phyloP scores from a whole-genome alignment of 2,329 filamentous ascomycete genomes.

The Lecanoromycetidae sp. region DNA sequence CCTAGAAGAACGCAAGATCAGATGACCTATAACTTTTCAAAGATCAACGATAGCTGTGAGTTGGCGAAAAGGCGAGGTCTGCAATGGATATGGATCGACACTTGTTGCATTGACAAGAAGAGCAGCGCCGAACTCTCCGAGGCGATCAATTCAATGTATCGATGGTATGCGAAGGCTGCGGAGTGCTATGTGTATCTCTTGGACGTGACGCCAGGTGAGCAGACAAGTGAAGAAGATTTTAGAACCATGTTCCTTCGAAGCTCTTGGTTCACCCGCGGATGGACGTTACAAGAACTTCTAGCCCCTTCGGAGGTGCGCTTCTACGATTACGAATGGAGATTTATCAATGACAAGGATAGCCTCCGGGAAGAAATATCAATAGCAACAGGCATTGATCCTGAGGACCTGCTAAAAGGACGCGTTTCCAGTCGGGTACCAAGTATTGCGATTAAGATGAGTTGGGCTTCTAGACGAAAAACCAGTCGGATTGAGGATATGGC shows the following conservation, averaged over 20 bases:
- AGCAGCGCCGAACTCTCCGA: conserved; percentile 10
- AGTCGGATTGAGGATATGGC: neutral
- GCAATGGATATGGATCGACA: conserved; percentile 13
- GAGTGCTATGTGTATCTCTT: neutral
- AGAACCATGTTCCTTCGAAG: neutral
- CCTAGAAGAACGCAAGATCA: too few relatives aligned
- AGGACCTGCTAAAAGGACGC: neutral
- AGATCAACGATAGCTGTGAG: neutral
- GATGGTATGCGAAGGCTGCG: neutral
- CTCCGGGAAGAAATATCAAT: neutral
- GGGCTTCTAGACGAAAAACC: neutral
- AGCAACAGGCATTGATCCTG: neutral
- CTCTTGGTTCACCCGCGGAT: neutral
- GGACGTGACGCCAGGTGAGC: neutral
- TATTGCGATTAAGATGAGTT: neutral
- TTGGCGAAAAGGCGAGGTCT: neutral
- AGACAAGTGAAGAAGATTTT: neutral
- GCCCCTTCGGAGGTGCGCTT: neutral
- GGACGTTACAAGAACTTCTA: neutral
- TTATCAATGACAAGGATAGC: neutral
- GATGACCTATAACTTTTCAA: too few relatives aligned
- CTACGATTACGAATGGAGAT: neutral
- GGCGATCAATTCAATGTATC: too few relatives aligned
- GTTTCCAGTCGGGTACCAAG: neutral
- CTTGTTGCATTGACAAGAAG: conserved; percentile 14